Percentiles rank a stretch among this genome's conserved stretches.
phyloP scores from a whole-genome alignment of 2,329 filamentous ascomycete genomes.

The Fusarium sterilihyphosum region DNA sequence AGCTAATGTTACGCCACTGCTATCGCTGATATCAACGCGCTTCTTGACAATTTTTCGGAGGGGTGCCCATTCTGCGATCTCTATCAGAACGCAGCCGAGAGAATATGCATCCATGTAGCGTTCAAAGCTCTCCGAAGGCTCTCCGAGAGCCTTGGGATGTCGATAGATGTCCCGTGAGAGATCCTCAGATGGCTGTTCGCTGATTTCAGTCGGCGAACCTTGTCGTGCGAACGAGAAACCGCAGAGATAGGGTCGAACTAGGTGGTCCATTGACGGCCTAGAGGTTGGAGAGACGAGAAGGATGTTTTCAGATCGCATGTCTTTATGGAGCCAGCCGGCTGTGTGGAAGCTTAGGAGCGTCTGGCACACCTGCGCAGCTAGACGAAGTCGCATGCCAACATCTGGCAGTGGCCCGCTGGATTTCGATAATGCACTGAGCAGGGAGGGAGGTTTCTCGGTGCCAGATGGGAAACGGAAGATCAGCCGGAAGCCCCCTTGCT shows the following conservation, averaged over 20 bases:
- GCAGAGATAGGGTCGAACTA: not conserved
- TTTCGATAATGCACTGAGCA: not conserved
- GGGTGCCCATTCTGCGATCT: not conserved
- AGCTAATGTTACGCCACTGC: not conserved
- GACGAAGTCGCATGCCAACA: not conserved
- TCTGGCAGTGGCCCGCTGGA: not conserved
- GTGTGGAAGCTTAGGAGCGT: not conserved
- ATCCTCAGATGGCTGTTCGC: not conserved
- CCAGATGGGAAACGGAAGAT: not conserved
- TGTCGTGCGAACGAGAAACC: not conserved
- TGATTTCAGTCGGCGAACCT: not conserved
- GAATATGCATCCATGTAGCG: not conserved
- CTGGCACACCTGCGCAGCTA: not conserved
- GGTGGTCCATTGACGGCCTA: not conserved
- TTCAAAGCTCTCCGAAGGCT: not conserved
- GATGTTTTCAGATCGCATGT: not conserved
- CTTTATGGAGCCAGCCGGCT: not conserved
- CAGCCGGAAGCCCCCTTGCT: not conserved
- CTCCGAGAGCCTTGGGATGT: not conserved
- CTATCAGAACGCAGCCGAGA: not conserved
- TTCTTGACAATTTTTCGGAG: not conserved
- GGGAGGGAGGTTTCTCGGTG: not conserved
- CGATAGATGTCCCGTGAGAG: not conserved
- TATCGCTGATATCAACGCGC: not conserved
- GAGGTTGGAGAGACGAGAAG: not conserved